Evolutionary conservation across 441 rosid species (phyloP), one percentile per base, ranked within the genome.

Genomic region (Arabidopsis hybrid): DNA sequence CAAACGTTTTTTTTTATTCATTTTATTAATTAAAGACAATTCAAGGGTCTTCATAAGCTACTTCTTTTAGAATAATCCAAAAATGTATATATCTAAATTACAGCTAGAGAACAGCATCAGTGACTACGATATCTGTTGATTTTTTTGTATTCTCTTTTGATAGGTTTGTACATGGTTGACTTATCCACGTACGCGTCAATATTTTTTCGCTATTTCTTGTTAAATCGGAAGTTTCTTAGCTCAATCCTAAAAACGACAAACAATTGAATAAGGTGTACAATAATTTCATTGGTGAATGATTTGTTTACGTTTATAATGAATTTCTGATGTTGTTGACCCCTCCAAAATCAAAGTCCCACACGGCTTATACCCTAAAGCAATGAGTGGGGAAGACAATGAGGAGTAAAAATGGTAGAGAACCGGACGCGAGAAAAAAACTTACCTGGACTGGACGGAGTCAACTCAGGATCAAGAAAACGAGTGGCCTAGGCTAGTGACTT

Each of bases 161-260:
- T 60, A 4, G n/a, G 57, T 31, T 43, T 21, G 26, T 21, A 21
- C 26, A 67, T 67, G 64, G 42, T 73, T 67, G 73, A 67, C 68
- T 51, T 59, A 53, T 74, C 67, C 36, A 21, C 26, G 26, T 67
- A 60, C 73, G 73, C 73, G 73, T 51, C 47, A 50, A 59, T 50
- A 50, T 60, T 50, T 57, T 32, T 46, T 46, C 18, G 32, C 29
- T 46, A 57, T 10, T 26, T 49, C 52, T 74, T 36, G 11, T 34
- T 7, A 16, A 38, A 29, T 2, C 31, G 67, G 26, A 74, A 65
- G 12, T 29, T 66, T 74, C 72, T 13, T 5, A 65, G 64, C 34
- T 55, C 16, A 39, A 34, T 63, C 64, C 21, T 71, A 8, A 31
- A 38, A 50, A 61, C 18, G 42, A 51, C 35, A 7, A 31, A 26